Evolutionary conservation across 78 protist genomes (phyloP), one percentile per base, ranked within the genome.

Genomic region (Pirum gemmata): DNA sequence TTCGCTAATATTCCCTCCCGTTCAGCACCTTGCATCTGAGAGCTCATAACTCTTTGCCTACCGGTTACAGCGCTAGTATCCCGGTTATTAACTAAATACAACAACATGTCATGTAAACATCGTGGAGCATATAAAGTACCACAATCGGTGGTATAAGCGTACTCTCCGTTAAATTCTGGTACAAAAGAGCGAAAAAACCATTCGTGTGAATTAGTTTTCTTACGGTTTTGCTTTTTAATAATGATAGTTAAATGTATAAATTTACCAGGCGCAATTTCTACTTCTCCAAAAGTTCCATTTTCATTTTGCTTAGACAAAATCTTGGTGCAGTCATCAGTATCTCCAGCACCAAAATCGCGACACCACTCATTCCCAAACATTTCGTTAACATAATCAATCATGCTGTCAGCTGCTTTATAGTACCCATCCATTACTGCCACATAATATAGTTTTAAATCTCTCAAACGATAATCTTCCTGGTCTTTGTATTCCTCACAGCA

Each of bases 151-250:
- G 73, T 2, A 34, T 40, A 87, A 29, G 2, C 72, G 34, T 87
- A 87, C 72, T 87, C 74, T 1, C 78, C 72, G 18, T 38, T 40
- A 25, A 61, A 76, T 33, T 73, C 76, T 1, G 25, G 40, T 29
- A 35, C 40, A 40, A 74, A 87, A 38, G 90, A 21, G 31, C 38
- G 73, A 40, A 87, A 40, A 31, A 87, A 87, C 90, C 90, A 87
- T 31, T 87, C 83, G 67, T 61, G 90, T 40, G 83, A 33, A 75
- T 87, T 87, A 35, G 78, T 78, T 78, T 87, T 87, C 61, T 38
- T 25, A 1, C 83, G 90, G 73, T 87, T 87, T 1, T 76, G 79
- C 40, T 35, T 41, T 75, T 87, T 87, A 37, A 87, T 25, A 33
- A 87, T 8, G 34, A 87, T 40, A 18, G 88, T 40, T 37, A 83